Conservation (phyloP, 2,329 filamentous ascomycete species). For the Ophiostoma himal-ulmi region DNA sequence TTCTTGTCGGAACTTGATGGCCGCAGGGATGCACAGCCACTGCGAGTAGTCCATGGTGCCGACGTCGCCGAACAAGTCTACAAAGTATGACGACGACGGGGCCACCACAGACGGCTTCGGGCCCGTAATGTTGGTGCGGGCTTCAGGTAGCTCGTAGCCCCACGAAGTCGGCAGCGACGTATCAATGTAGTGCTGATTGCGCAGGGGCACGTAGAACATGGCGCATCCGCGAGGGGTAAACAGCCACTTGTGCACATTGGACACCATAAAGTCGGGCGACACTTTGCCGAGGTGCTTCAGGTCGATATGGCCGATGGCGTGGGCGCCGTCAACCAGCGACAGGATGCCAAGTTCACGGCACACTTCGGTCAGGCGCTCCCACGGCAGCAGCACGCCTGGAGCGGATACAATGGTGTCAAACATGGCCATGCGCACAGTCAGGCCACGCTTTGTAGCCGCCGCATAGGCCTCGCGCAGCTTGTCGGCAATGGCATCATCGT, state of each 20-base stretch:
- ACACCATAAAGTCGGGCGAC: constrained; percentile 65
- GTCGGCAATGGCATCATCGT: constrained; percentile 53
- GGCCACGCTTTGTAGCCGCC: constrained; percentile 44
- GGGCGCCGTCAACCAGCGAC: constrained; percentile 64
- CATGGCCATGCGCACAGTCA: constrained; percentile 55
- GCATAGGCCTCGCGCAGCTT: constrained; percentile 50
- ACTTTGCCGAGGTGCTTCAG: constrained; percentile 50
- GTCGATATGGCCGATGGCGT: constrained; percentile 64
- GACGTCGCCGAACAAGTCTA: constrained; percentile 58
- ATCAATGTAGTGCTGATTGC: constrained; percentile 61
- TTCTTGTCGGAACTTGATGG: constrained; percentile 55
- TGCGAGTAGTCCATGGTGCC: constrained; percentile 61
- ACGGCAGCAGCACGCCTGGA: constrained; percentile 65
- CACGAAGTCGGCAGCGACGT: constrained; percentile 64
- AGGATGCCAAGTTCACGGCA: constrained; percentile 56
- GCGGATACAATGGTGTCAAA: constrained; percentile 66
- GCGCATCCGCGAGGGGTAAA: constrained; percentile 64
- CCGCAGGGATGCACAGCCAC: constrained; percentile 56
- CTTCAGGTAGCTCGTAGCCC: constrained; percentile 46
- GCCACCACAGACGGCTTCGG: not conserved
- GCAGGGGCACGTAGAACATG: constrained; percentile 60
- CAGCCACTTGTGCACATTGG: constrained; percentile 72
- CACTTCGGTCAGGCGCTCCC: constrained; percentile 52
- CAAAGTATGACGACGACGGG: constrained; percentile 42
- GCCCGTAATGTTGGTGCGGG: constrained; percentile 10